phyloP scores from a whole-genome alignment of 2,329 filamentous ascomycete genomes.

The Lecanosticta acicola region DNA sequence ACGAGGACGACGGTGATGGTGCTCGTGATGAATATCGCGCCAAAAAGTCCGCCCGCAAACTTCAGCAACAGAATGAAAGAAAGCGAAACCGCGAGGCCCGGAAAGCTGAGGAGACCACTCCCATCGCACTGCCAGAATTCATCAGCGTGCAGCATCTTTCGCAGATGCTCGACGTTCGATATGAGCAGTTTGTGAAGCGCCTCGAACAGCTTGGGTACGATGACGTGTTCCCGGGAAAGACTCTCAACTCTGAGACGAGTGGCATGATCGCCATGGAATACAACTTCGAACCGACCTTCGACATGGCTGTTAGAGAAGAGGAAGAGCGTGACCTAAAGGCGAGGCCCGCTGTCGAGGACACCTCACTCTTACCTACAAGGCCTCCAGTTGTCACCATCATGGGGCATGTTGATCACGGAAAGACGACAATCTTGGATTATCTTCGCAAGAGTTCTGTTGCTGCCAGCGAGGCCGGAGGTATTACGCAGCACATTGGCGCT shows the following conservation, averaged over 20 bases:
- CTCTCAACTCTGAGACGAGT: conserved; percentile 86
- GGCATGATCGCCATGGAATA: conserved; percentile 88
- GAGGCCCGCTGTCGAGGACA: conserved; percentile 63
- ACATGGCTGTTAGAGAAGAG: conserved; percentile 48
- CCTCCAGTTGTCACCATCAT: conserved; percentile 98
- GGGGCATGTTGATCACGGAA: conserved; percentile 98
- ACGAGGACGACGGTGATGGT: conserved; percentile 25
- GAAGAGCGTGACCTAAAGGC: conserved; percentile 65
- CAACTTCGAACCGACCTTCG: conserved; percentile 72
- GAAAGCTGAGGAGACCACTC: conserved; percentile 42
- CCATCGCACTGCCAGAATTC: conserved; percentile 79
- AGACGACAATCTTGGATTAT: conserved; percentile 92
- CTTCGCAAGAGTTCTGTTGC: conserved; percentile 88
- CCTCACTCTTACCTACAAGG: conserved; percentile 61
- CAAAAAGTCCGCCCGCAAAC: conserved; percentile 20
- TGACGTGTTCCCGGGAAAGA: conserved; percentile 71
- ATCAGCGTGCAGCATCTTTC: conserved; percentile 84
- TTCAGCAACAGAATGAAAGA: conserved; percentile 18
- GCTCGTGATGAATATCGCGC: conserved; percentile 24
- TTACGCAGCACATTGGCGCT: conserved; percentile 96
- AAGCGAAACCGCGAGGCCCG: conserved; percentile 23
- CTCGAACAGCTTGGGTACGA: conserved; percentile 86
- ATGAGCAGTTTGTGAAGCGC: conserved; percentile 65
- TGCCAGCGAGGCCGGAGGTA: conserved; percentile 87
- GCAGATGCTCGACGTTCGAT: conserved; percentile 63